These are phyloP conservation scores for Phlebiopsis gigantea DNA, from an alignment of 768 basidiomycete species.

Conservation along the genomic window DNA sequence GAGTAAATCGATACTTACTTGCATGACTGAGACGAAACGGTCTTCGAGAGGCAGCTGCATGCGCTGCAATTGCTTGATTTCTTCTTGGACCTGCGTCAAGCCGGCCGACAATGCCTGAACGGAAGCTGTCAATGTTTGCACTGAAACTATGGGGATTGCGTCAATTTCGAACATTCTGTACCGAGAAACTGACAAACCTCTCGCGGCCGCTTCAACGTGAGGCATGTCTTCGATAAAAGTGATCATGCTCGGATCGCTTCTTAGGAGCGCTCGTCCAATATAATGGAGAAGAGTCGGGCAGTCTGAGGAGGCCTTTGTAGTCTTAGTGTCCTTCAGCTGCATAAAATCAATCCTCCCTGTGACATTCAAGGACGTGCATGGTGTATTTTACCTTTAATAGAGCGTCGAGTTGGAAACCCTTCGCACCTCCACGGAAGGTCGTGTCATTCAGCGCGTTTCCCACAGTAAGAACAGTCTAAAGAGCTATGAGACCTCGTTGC, in stretches of 20 bases:
- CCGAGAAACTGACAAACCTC: constrained; percentile 42
- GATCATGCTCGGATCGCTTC: constrained; percentile 58
- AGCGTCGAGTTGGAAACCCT: constrained; percentile 80
- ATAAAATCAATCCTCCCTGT: background rate
- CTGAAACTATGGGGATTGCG: constrained; percentile 51
- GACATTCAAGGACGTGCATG: too few species aligned
- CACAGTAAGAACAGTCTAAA: constrained; percentile 63
- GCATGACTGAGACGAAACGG: constrained; percentile 63
- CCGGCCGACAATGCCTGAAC: constrained; percentile 56
- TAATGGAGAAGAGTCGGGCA: constrained; percentile 93
- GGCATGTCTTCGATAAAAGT: constrained; percentile 79
- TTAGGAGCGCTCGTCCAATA: constrained; percentile 67
- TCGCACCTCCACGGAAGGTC: constrained; percentile 78
- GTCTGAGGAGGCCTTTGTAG: constrained; percentile 55
- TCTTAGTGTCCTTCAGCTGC: constrained; percentile 82
- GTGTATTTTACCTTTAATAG: constrained; percentile 72
- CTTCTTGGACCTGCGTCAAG: constrained; percentile 48
- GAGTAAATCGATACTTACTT: too few species aligned
- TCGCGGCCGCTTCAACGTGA: constrained; percentile 76
- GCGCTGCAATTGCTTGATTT: constrained; percentile 42
- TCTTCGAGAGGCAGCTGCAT: constrained; percentile 39
- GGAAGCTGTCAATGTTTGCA: constrained; percentile 54
- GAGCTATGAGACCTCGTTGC: too few species aligned
- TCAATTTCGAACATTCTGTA: background rate
- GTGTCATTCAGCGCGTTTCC: constrained; percentile 83